Conservation (phyloP, 108 stramenopile genomes). For the Stephanodiscus minutulus region DNA sequence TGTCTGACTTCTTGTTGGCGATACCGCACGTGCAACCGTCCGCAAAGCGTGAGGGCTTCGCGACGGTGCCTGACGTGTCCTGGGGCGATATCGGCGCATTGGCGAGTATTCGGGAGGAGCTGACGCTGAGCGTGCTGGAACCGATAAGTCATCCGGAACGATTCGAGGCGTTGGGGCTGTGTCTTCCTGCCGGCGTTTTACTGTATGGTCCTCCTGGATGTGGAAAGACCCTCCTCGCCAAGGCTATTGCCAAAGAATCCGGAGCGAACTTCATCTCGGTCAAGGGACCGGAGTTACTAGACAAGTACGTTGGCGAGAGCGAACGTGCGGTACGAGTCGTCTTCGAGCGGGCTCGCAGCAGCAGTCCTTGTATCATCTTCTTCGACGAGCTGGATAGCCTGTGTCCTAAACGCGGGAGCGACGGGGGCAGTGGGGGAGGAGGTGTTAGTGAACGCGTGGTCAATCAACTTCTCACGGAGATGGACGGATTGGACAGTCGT, state of each 20-base stretch:
- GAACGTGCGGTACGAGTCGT: constrained; percentile 94
- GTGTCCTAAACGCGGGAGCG: constrained; percentile 90
- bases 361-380: constrained; percentile 97
- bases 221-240: constrained; percentile 98
- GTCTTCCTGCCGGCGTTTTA: constrained; percentile 93
- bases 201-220: constrained; percentile 98
- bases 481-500: constrained; percentile 96
- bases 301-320: constrained; percentile 97
- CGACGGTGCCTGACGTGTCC: constrained; percentile 96
- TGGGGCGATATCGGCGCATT: constrained; percentile 97
- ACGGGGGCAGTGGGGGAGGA: constrained; percentile 86
- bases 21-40: constrained; percentile 96
- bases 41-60: constrained; percentile 98
- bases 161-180: constrained; percentile 77
- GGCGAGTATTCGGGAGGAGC: constrained; percentile 89
- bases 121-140: constrained; percentile 91
- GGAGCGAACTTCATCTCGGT: constrained; percentile 98
- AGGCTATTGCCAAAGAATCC: constrained; percentile 98
- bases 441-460: constrained; percentile 96
- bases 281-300: constrained; percentile 90
- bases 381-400: constrained; percentile 99
- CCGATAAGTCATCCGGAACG: constrained; percentile 97
- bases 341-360: constrained; percentile 85
- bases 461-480: constrained; percentile 98
- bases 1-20: constrained; percentile 94